phyloP scores from a whole-genome alignment of 2,329 filamentous ascomycete genomes.

The Didymella exigua region DNA sequence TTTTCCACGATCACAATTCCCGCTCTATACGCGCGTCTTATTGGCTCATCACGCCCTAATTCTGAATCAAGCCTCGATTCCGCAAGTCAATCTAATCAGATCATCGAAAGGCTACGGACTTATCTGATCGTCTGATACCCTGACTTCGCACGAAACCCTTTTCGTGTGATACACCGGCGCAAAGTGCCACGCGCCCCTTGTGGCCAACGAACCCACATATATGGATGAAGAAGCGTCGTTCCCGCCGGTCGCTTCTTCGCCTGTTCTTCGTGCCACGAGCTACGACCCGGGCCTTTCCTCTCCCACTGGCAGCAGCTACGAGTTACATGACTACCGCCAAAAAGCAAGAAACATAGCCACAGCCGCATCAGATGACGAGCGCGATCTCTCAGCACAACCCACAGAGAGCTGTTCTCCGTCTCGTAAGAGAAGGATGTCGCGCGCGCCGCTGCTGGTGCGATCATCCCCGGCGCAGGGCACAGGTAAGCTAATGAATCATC shows the following conservation, averaged over 20 bases:
- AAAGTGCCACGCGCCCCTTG: constrained; percentile 26
- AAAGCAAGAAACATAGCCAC: constrained; percentile 38
- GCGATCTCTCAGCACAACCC: constrained; percentile 18
- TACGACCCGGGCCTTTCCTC: constrained; percentile 21
- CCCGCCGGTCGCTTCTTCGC: constrained; percentile 27
- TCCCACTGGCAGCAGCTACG: constrained; percentile 36
- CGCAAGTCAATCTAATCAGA: constrained; percentile 34
- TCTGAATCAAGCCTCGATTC: constrained; percentile 2
- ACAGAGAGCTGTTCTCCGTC: constrained; percentile 22
- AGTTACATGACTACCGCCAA: constrained; percentile 36
- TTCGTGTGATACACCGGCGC: constrained; percentile 29
- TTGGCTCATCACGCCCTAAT: constrained; percentile 6
- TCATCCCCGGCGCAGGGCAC: constrained; percentile 66
- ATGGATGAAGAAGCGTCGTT: constrained; percentile 30
- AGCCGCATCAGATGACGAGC: constrained; percentile 39
- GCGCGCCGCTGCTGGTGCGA: constrained; percentile 62
- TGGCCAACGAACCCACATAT: constrained; percentile 29
- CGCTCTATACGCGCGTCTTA: constrained; percentile 1
- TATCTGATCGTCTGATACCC: constrained; percentile 38
- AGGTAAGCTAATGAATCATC: constrained; percentile 29
- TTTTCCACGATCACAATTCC: background rate
- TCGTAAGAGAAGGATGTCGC: constrained; percentile 50
- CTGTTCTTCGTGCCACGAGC: constrained; percentile 30
- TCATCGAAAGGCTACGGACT: constrained; percentile 21
- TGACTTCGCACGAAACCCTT: constrained; percentile 26